Evolutionary conservation across 2,329 filamentous ascomycete species (phyloP).

Genomic region (Bimuria novae-zelandiae): DNA sequence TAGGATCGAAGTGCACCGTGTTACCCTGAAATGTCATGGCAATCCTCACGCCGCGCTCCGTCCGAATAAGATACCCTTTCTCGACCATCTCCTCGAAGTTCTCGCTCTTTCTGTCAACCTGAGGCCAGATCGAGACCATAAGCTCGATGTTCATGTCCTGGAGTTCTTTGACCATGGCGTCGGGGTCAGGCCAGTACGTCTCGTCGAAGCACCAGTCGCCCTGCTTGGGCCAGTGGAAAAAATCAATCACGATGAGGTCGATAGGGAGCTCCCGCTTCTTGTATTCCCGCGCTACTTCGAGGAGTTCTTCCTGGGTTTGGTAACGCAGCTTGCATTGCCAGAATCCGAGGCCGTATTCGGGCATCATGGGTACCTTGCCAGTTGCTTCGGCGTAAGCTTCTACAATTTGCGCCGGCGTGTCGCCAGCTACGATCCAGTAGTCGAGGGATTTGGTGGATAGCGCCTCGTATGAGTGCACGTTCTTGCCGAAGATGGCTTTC

Average conservation of each 20-base stretch:
- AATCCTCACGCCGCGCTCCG: slow-evolving; percentile 63
- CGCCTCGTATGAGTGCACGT: slow-evolving; percentile 66
- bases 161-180: slow-evolving; percentile 67
- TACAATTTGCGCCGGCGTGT: slow-evolving; percentile 60
- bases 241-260: slow-evolving; percentile 70
- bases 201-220: slow-evolving; percentile 71
- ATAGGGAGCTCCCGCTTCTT: slow-evolving; percentile 60
- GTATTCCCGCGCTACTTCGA: slow-evolving; percentile 65
- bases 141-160: slow-evolving; percentile 63
- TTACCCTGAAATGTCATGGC: slow-evolving; percentile 65
- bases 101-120: slow-evolving; percentile 62
- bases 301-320: slow-evolving; percentile 67
- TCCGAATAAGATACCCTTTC: slow-evolving; percentile 63
- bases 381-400: slow-evolving; percentile 61
- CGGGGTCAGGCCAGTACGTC: slow-evolving; percentile 68
- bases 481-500: slow-evolving; percentile 63
- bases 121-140: slow-evolving; percentile 74
- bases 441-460: slow-evolving; percentile 62
- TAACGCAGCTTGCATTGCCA: slow-evolving; percentile 72
- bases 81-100: slow-evolving; percentile 68
- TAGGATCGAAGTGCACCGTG: slow-evolving; percentile 66
- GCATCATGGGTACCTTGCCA: slow-evolving; percentile 68
- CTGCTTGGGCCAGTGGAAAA: slow-evolving; percentile 69
- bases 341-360: slow-evolving; percentile 69
- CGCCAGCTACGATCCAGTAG: slow-evolving; percentile 67